A percentile compares a stretch with the other conserved stretches of the same genome.
phyloP scores from a whole-genome alignment of 306 rosid species.

The Acmispon strigosus region DNA sequence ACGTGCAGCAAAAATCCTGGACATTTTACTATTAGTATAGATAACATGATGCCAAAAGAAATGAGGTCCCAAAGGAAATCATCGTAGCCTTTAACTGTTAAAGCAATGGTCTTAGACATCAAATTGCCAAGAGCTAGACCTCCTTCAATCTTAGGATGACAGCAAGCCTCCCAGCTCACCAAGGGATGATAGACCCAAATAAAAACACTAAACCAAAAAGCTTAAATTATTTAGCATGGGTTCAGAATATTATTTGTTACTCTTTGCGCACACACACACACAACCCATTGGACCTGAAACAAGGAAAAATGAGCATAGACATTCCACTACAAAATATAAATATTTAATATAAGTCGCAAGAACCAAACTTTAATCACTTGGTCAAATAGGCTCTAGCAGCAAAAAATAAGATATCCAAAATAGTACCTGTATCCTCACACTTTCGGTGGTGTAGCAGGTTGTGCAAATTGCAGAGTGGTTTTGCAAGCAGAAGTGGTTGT shows the following conservation, averaged over 20 bases:
- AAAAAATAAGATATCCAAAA: constrained; percentile 1
- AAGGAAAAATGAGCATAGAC: neutral
- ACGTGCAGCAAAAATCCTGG: too few relatives aligned
- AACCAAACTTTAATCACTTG: neutral
- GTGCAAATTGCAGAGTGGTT: constrained; percentile 62
- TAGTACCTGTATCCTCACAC: constrained; percentile 52
- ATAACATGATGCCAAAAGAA: neutral
- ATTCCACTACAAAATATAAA: neutral
- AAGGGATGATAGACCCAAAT: neutral
- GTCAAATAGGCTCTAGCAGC: neutral
- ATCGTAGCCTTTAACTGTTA: neutral
- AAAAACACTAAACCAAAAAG: neutral
- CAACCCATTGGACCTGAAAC: neutral
- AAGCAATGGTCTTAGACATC: neutral
- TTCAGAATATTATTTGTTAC: neutral
- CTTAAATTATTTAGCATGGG: neutral
- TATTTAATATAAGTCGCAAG: neutral
- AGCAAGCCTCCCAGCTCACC: neutral
- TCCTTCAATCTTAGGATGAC: neutral
- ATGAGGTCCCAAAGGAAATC: neutral
- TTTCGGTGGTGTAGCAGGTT: constrained; percentile 77
- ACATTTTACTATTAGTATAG: too few relatives aligned
- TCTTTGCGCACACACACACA: neutral
- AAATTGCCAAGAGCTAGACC: neutral
- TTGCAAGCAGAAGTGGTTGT: constrained; percentile 75